phyloP scores from a whole-genome alignment of 306 rosid genomes.

The Hippophae rhamnoides region DNA sequence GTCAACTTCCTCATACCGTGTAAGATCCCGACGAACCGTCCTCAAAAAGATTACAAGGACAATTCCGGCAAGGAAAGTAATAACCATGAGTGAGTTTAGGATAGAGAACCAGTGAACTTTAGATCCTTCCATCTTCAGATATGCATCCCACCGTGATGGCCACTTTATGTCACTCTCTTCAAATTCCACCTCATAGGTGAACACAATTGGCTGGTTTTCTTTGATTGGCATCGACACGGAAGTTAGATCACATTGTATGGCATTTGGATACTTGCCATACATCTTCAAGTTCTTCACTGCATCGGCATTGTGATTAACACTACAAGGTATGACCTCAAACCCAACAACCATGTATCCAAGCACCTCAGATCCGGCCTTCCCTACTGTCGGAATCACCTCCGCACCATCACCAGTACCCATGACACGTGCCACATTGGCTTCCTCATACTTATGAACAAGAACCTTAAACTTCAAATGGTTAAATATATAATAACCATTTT shows the following conservation, averaged over 20 bases:
- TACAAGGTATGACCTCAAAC: constrained; percentile 92
- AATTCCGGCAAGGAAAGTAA: constrained; percentile 91
- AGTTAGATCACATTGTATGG: constrained; percentile 61
- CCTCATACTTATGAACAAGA: constrained; percentile 87
- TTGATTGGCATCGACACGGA: constrained; percentile 64
- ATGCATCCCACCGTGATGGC: constrained; percentile 99
- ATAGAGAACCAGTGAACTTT: constrained; percentile 96
- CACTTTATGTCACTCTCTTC: constrained; percentile 94
- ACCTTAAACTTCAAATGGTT: constrained; percentile 87
- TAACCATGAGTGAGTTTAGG: constrained; percentile 88
- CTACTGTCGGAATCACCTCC: constrained; percentile 50
- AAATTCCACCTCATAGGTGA: constrained; percentile 73
- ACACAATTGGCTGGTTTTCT: constrained; percentile 60
- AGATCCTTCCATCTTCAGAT: constrained; percentile 97
- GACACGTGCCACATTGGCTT: constrained; percentile 68
- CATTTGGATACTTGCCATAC: constrained; percentile 42
- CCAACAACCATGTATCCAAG: constrained; percentile 96
- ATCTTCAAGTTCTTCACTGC: constrained; percentile 42
- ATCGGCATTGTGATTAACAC: constrained; percentile 42
- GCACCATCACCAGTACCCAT: constrained; percentile 94
- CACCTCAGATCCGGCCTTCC: constrained; percentile 37
- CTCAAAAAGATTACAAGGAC: constrained; percentile 90
- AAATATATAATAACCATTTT: constrained; percentile 67
- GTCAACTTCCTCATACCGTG: constrained; percentile 91
- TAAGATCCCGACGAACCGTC: constrained; percentile 85